Evolutionary conservation across 768 basidiomycete species (phyloP), one percentile per base, ranked within the genome.

Genomic region (Rhodotorula sphaerocarpa): DNA sequence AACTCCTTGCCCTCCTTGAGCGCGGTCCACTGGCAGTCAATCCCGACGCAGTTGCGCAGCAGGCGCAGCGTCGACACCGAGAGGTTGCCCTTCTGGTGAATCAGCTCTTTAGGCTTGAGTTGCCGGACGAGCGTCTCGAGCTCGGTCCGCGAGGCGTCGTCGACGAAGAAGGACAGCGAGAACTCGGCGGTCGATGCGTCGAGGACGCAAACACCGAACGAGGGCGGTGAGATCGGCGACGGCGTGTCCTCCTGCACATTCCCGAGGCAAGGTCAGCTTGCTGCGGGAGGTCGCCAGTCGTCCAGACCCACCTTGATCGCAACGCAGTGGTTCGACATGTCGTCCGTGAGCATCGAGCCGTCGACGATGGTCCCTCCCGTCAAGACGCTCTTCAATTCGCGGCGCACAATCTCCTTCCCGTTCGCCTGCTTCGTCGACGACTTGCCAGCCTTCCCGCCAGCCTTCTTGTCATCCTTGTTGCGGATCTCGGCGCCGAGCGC

Each of bases 401-500:
- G 80, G 65, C 86, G 79, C 45, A 97, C 95, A 54, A 97, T 96
- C 44, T 77, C 70, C 50, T 65, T 67, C 67, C 82, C 84, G 50
- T 83, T 84, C 0, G 71, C 74, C 7, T 67, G 71, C 44, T 73
- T 78, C 15, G 78, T 55, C 78, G 65, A 82, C 80, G 51, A 71
- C 62, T 71, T 50, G 76, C 76, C 74, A n/a, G 15, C 31, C 31
- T 34, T 47, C 3, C 39, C 50, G 12, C 53, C 63, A 66, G 77
- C 79, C 21, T 76, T 76, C 70, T 86, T 86, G 61, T 82, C 83
- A 12, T 83, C 85, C 27, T 88, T 88, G 63, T 87, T 75, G 33
- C 93, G 86, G 88, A 97, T 93, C 75, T 97, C 93, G 27, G 89
- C 90, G 28, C 93, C 95, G 16, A 99, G 84, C 0, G 91, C 91